Evolutionary conservation across 441 rosid genomes (phyloP).

Genomic region (Melastoma candidum): DNA sequence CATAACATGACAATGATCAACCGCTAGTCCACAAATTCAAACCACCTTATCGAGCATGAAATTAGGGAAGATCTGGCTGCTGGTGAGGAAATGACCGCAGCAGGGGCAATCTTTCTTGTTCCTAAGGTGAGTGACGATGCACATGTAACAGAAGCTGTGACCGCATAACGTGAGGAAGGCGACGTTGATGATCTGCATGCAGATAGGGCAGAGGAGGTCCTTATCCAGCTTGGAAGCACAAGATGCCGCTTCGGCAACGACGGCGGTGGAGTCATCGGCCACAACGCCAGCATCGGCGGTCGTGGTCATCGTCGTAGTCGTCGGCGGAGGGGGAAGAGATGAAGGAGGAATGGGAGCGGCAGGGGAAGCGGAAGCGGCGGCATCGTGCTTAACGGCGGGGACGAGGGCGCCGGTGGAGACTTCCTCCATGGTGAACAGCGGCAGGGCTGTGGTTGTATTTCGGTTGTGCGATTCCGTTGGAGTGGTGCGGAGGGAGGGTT

Average conservation of each 20-base stretch:
- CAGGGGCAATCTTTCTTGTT: slow-evolving; percentile 97
- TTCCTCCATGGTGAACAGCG: slow-evolving; percentile 36
- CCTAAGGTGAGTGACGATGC: slow-evolving; percentile 81
- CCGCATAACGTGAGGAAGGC: slow-evolving; percentile 94
- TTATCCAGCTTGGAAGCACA: slow-evolving; percentile 50
- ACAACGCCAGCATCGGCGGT: slow-evolving; percentile 22
- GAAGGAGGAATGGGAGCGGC: slow-evolving; percentile 6
- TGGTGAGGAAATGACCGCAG: slow-evolving; percentile 73
- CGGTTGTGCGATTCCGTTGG: no score
- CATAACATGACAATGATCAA: not conserved
- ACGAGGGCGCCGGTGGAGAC: slow-evolving; percentile 65
- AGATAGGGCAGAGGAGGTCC: slow-evolving; percentile 87
- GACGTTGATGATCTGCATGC: slow-evolving; percentile 93
- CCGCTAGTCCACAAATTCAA: not conserved
- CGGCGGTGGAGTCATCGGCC: slow-evolving; percentile 20
- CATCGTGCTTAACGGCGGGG: slow-evolving; percentile 70
- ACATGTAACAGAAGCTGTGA: slow-evolving; percentile 95
- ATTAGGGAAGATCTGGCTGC: slow-evolving; percentile 79
- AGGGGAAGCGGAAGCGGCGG: slow-evolving; percentile 25
- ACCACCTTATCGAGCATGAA: slow-evolving; percentile 82
- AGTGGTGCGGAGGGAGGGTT: no score
- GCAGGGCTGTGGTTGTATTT: no score
- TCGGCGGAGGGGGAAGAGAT: not conserved
- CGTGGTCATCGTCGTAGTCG: slow-evolving; percentile 15
- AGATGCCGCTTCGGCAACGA: slow-evolving; percentile 13